phyloP scores from a whole-genome alignment of 306 rosid species.

The Vicia faba region DNA sequence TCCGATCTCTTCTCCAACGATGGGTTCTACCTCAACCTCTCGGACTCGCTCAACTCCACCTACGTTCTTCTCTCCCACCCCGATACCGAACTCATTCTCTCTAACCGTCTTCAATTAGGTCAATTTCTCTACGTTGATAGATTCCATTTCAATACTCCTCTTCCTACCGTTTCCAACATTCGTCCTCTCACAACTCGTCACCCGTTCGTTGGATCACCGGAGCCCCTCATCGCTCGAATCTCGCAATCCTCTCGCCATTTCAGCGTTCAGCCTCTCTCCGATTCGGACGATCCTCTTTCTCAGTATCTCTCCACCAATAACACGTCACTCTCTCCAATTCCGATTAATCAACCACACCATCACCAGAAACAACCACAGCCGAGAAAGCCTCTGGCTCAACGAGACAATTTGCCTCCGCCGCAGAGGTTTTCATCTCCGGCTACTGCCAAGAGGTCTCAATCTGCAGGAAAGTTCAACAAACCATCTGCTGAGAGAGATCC shows the following conservation, averaged over 20 bases:
- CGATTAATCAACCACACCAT: constrained; percentile 30
- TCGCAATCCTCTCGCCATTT: constrained; percentile 62
- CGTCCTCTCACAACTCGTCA: constrained; percentile 88
- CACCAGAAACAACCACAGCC: background rate
- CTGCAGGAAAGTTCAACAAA: constrained; percentile 53
- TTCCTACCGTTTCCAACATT: constrained; percentile 66
- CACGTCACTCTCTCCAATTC: constrained; percentile 48
- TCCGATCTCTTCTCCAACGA: constrained; percentile 86
- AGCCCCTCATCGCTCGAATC: constrained; percentile 67
- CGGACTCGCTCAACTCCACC: constrained; percentile 91
- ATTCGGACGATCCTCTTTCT: constrained; percentile 75
- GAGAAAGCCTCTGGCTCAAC: constrained; percentile 66
- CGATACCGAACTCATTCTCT: constrained; percentile 80
- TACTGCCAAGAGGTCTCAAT: constrained; percentile 60
- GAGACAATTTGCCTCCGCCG: constrained; percentile 59
- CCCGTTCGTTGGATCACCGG: constrained; percentile 70
- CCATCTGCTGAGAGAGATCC: constrained; percentile 67
- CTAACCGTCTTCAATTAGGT: constrained; percentile 85
- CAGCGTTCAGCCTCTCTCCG: constrained; percentile 73
- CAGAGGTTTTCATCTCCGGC: constrained; percentile 88
- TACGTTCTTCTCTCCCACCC: constrained; percentile 82
- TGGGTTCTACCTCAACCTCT: constrained; percentile 90
- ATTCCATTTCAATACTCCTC: constrained; percentile 69
- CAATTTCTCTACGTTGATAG: constrained; percentile 86
- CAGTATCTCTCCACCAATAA: constrained; percentile 44